Conservation (phyloP, 73 alveolate species). For the Diophrys sp. region DNA sequence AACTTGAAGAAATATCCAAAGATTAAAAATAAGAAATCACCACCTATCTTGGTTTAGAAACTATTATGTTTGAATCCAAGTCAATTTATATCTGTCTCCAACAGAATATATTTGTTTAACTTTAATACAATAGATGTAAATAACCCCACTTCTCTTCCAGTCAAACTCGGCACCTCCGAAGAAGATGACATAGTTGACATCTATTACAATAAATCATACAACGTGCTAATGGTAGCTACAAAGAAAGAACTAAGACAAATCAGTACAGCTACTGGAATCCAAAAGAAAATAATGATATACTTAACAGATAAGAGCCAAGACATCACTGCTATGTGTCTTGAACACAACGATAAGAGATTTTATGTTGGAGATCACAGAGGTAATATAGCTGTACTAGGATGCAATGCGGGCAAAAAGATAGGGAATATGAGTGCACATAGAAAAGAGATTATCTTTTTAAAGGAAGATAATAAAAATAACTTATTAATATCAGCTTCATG, state of each 20-base stretch:
- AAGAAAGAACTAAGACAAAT: slow-evolving; percentile 37
- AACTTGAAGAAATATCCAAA: too few relatives aligned
- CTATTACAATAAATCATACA: slow-evolving; percentile 13
- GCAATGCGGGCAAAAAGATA: not conserved
- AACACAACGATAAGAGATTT: slow-evolving; percentile 35
- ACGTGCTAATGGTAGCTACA: slow-evolving; percentile 21
- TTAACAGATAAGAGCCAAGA: slow-evolving; percentile 30
- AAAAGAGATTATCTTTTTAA: not conserved
- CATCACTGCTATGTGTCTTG: slow-evolving; percentile 20
- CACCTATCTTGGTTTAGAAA: slow-evolving; percentile 19
- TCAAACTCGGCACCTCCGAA: not conserved
- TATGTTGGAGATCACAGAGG: slow-evolving; percentile 42
- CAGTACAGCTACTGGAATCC: slow-evolving; percentile 27
- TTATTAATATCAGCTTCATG: not conserved
- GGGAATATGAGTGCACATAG: not conserved
- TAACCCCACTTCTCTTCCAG: slow-evolving; percentile 8
- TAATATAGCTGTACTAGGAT: not conserved
- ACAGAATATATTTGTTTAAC: slow-evolving; percentile 35
- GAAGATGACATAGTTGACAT: slow-evolving; percentile 30
- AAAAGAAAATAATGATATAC: slow-evolving; percentile 26
- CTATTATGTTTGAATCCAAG: slow-evolving; percentile 23
- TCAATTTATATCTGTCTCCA: slow-evolving; percentile 39
- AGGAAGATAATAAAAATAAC: not conserved
- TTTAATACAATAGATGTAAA: slow-evolving; percentile 32
- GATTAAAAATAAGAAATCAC: too few relatives aligned